These are phyloP conservation scores for Euphrasia arctica DNA, from an alignment of 305 asterid genomes.

Conservation along the genomic window DNA sequence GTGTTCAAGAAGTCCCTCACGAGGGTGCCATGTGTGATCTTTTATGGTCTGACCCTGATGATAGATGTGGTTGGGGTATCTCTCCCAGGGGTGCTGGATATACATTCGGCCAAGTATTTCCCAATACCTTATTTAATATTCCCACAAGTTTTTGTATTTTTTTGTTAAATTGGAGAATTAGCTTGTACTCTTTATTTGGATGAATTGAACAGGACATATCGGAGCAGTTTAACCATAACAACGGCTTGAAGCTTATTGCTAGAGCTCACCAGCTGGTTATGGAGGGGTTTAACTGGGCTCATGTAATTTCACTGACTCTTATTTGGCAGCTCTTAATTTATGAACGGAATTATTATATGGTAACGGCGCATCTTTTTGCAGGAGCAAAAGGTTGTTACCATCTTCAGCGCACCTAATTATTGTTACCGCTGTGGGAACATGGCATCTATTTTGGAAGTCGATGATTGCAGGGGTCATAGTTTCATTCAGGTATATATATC, in stretches of 20 bases:
- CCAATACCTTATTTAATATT: background rate
- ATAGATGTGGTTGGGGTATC: constrained; percentile 78
- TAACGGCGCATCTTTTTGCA: constrained; percentile 24
- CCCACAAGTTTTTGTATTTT: background rate
- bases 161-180: constrained; percentile 6
- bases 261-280: constrained; percentile 52
- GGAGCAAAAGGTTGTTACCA: constrained; percentile 51
- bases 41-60: constrained; percentile 76
- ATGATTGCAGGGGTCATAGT: constrained; percentile 39
- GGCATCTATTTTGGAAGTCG: constrained; percentile 49
- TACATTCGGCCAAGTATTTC: constrained; percentile 68
- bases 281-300: constrained; percentile 54
- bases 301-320: constrained; percentile 28
- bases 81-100: constrained; percentile 80
- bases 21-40: constrained; percentile 81
- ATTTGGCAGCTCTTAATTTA: constrained; percentile 1
- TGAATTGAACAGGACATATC: constrained; percentile 39
- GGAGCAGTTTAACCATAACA: constrained; percentile 43
- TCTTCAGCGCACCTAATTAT: constrained; percentile 47
- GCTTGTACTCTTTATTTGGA: background rate
- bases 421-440: constrained; percentile 48
- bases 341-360: constrained; percentile 2
- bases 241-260: constrained; percentile 44
- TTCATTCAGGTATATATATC: constrained; percentile 42
- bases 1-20: constrained; percentile 77